These are phyloP conservation scores for Neurospora terricola DNA, from an alignment of 495 filamentous ascomycete genomes.

Conservation along the genomic window DNA sequence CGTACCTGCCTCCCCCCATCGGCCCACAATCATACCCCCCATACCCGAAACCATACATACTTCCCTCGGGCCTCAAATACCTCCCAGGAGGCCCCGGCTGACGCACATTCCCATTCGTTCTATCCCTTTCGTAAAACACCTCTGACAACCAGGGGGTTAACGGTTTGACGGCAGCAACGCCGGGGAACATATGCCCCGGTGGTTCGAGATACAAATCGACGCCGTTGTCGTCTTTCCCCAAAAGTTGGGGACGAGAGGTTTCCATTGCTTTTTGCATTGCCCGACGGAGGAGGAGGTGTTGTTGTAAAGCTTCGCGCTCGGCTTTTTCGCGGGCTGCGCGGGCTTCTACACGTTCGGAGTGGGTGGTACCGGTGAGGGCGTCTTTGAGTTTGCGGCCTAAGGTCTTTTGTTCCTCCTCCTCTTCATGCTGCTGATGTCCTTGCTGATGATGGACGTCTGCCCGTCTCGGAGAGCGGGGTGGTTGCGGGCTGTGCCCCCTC, in stretches of 20 bases:
- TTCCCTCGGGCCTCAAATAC: slow-evolving; percentile 16
- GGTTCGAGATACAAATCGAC: slow-evolving; percentile 17
- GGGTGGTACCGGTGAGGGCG: slow-evolving; percentile 17
- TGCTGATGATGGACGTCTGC: not conserved
- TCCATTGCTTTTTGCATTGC: slow-evolving; percentile 14
- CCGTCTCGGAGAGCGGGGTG: not conserved
- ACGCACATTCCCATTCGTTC: not conserved
- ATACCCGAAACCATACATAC: slow-evolving; percentile 19
- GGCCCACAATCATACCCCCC: slow-evolving; percentile 15
- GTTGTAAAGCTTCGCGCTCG: slow-evolving; percentile 16
- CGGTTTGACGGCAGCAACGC: slow-evolving; percentile 1
- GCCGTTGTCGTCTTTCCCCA: slow-evolving; percentile 13
- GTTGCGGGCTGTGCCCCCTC: not conserved
- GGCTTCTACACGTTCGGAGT: slow-evolving; percentile 10
- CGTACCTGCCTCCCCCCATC: slow-evolving; percentile 8
- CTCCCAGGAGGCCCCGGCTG: slow-evolving; percentile 3
- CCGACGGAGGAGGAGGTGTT: slow-evolving; percentile 14
- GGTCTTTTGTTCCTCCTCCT: not conserved
- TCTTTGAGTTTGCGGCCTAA: slow-evolving; percentile 18
- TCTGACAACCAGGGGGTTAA: slow-evolving; percentile 18
- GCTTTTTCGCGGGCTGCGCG: slow-evolving; percentile 2
- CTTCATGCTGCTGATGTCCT: not conserved
- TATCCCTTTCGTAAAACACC: slow-evolving; percentile 13
- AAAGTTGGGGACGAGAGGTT: slow-evolving; percentile 6
- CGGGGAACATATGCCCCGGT: slow-evolving; percentile 12